Conservation (phyloP, 1,284 basidiomycete genomes). For the Marasmius fiardii region DNA sequence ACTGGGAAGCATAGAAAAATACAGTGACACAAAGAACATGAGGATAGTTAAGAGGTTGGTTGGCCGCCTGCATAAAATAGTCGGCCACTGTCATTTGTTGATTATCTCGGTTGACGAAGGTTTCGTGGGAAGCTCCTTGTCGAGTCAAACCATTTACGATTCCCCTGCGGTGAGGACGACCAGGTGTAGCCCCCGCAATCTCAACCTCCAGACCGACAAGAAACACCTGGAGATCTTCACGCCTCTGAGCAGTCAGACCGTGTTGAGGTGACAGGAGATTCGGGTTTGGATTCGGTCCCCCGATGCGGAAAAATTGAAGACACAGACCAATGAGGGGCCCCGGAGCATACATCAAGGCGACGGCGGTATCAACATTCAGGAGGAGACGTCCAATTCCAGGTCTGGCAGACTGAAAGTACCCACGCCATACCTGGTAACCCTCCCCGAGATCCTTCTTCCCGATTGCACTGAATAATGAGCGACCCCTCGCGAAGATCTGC, state of each 20-base stretch:
- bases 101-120: slow-evolving; percentile 42
- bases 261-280: slow-evolving; percentile 26
- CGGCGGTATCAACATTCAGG: slow-evolving; percentile 62
- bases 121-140: slow-evolving; percentile 36
- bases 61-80: slow-evolving; percentile 42
- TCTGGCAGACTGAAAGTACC: slow-evolving; percentile 59
- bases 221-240: slow-evolving; percentile 44
- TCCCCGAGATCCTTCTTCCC: slow-evolving; percentile 46
- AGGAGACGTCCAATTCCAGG: slow-evolving; percentile 51
- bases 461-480: slow-evolving; percentile 55
- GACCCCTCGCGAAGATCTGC: not conserved
- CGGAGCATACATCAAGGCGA: slow-evolving; percentile 57
- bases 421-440: slow-evolving; percentile 12
- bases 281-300: slow-evolving; percentile 21
- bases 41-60: slow-evolving; percentile 39
- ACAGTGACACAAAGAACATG: slow-evolving; percentile 52
- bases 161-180: slow-evolving; percentile 24
- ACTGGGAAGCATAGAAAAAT: slow-evolving; percentile 7
- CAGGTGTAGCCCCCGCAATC: slow-evolving; percentile 20
- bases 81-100: slow-evolving; percentile 41
- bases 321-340: slow-evolving; percentile 36
- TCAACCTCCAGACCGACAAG: slow-evolving; percentile 41
- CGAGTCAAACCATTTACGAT: slow-evolving; percentile 42
- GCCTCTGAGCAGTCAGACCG: slow-evolving; percentile 37
- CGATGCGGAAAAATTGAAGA: slow-evolving; percentile 37